A percentile compares a stretch with the other conserved stretches of the same genome.
phyloP scores from a whole-genome alignment of 345 rosid genomes.

The Linum lewisii region DNA sequence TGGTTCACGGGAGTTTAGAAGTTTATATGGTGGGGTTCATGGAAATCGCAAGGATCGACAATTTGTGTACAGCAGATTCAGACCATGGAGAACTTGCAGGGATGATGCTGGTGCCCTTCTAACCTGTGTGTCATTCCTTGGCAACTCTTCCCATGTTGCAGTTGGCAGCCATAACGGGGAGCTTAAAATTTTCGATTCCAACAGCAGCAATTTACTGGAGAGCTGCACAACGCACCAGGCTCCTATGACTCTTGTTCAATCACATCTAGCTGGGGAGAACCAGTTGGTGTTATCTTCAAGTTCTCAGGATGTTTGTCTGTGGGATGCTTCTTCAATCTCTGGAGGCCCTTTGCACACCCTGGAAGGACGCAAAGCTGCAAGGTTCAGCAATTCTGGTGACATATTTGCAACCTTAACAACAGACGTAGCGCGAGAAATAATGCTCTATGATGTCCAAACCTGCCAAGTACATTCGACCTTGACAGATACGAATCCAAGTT shows the following conservation, averaged over 20 bases:
- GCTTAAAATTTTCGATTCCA: conserved; percentile 63
- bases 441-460: conserved; percentile 74
- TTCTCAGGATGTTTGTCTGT: conserved; percentile 66
- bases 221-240: conserved; percentile 68
- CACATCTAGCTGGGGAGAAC: conserved; percentile 47
- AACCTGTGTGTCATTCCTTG: conserved; percentile 75
- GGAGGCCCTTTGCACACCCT: conserved; percentile 68
- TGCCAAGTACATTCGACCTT: conserved; percentile 41
- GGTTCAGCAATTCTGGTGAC: conserved; percentile 75
- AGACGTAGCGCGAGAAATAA: conserved; percentile 60
- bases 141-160: conserved; percentile 72
- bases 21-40: conserved; percentile 73
- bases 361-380: conserved; percentile 81
- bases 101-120: conserved; percentile 70
- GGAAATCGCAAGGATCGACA: conserved; percentile 95
- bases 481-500: conserved; percentile 43
- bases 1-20: conserved; percentile 73
- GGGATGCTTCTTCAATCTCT: conserved; percentile 70
- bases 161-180: conserved; percentile 87
- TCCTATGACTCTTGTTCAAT: conserved; percentile 68
- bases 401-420: conserved; percentile 59
- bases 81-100: conserved; percentile 87
- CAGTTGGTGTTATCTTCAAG: conserved; percentile 83
- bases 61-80: conserved; percentile 90
- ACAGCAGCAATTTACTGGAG: conserved; percentile 57